Base-by-base conservation (phyloP, 495 filamentous ascomycete genomes). In the Talaromyces stipitatus region DNA sequence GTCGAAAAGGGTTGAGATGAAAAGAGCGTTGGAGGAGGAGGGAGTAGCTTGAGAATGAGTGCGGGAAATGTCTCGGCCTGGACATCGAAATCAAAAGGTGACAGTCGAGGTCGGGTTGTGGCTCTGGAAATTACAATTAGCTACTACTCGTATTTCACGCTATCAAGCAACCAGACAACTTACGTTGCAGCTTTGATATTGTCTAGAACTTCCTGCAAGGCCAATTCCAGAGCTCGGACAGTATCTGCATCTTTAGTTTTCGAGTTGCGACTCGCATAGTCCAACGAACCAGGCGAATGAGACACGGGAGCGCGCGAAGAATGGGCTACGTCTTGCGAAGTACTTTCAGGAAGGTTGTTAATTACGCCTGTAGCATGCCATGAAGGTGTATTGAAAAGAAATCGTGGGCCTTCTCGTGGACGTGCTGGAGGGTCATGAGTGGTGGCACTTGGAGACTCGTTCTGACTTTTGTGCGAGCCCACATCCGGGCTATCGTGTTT, bases 281-380 rank as follows among this genome's bases (percentile, higher is more conserved):
- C 81, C 60, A 77, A 87, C 76, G 67, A 74, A 64, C 64, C 81
- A 55, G 66, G 70, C 62, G 72, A 63, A 43, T 73, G 74, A 18
- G 67, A 61, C 11, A 72, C 66, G 41, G 78, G 66, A 41, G 74
- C 64, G 3, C 75, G 69, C 23, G 74, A 69, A 11, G 69, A 51
- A 63, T 62, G 29, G 23, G 75, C 58, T 23, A 65, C 64, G 41
- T 77, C 68, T 45, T 68, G 43, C 45, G 70, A 63, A 57, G 71
- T 69, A 52, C 74, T 71, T 27, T 79, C 65, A 3, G 81, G 82
- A 38, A 90, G 78, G 64, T 88, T 83, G 65, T 92, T 92, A 63
- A 91, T 90, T 2, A 92, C 89, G 4, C 88, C 88, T 3, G 87
- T 90, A 32, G 81, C 77, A 66, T 91, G 83, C 90, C 91, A 94